Conservation (phyloP, 352 stramenopile genomes). For the Peronospora tabacina region DNA sequence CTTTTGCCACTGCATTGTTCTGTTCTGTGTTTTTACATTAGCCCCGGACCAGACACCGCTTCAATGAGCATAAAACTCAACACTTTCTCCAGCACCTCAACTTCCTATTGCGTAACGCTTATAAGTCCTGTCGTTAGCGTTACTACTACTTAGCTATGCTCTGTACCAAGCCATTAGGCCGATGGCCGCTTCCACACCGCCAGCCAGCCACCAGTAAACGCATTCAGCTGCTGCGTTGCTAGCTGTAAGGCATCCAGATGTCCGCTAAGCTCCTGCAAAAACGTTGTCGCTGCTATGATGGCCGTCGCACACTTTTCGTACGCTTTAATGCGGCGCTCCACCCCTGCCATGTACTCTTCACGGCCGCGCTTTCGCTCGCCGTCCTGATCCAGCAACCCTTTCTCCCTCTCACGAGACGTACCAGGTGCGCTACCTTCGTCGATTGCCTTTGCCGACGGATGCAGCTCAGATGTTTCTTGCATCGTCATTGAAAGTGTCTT, state of each 20-base stretch:
- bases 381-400: slow-evolving; percentile 8
- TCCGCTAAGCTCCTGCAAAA: slow-evolving; percentile 54
- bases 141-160: slow-evolving; percentile 16
- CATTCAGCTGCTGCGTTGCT: slow-evolving; percentile 62
- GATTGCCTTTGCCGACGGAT: background rate
- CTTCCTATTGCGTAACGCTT: too few relatives aligned
- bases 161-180: slow-evolving; percentile 2
- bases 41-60: slow-evolving; percentile 13
- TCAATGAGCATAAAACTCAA: background rate
- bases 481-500: slow-evolving; percentile 14
- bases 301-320: slow-evolving; percentile 59
- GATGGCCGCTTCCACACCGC: slow-evolving; percentile 59
- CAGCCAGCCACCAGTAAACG: slow-evolving; percentile 64
- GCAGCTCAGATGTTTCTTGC: slow-evolving; percentile 9
- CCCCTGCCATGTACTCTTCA: slow-evolving; percentile 38
- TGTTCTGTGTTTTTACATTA: slow-evolving; percentile 11
- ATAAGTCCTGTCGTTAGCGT: background rate
- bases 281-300: slow-evolving; percentile 43
- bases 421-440: slow-evolving; percentile 5
- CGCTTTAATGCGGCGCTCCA: slow-evolving; percentile 46
- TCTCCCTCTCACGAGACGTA: slow-evolving; percentile 7
- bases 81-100: too few relatives aligned
- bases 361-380: slow-evolving; percentile 15
- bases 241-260: slow-evolving; percentile 57
- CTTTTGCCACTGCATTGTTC: background rate